These are phyloP conservation scores for Mariannaea elegans DNA, from an alignment of 2,329 filamentous ascomycete species.

Conservation along the genomic window DNA sequence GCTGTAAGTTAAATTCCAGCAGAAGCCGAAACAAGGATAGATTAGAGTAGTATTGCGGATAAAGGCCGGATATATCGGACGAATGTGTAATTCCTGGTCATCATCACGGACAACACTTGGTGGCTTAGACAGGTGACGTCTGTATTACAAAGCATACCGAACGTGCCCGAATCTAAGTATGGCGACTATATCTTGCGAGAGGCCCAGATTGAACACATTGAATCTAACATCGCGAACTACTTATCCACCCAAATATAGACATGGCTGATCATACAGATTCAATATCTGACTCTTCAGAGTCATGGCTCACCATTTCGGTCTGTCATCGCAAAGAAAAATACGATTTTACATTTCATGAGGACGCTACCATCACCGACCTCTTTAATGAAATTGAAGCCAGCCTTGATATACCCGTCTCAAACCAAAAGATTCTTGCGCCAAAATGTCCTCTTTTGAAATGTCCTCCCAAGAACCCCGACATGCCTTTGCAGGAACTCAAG, in stretches of 20 bases:
- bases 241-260: neutral
- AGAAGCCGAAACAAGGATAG: too few relatives aligned
- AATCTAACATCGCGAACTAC: too few relatives aligned
- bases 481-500: constrained; percentile 58
- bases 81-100: too few relatives aligned
- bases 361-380: constrained; percentile 65
- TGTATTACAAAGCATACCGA: constrained; percentile 55
- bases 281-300: constrained; percentile 33
- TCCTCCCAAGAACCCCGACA: constrained; percentile 67
- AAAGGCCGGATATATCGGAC: too few relatives aligned
- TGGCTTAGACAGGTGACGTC: neutral
- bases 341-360: constrained; percentile 53
- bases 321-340: constrained; percentile 57
- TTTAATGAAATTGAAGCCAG: constrained; percentile 63
- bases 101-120: too few relatives aligned
- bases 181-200: constrained; percentile 16
- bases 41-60: too few relatives aligned
- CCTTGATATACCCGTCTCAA: constrained; percentile 66
- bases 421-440: constrained; percentile 75
- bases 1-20: too few relatives aligned
- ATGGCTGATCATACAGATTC: constrained; percentile 28
- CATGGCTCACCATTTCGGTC: constrained; percentile 54
- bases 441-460: constrained; percentile 72
- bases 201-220: too few relatives aligned
- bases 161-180: constrained; percentile 33